phyloP scores from a whole-genome alignment of 2,329 filamentous ascomycete genomes.

The Aspergillus versicolor region DNA sequence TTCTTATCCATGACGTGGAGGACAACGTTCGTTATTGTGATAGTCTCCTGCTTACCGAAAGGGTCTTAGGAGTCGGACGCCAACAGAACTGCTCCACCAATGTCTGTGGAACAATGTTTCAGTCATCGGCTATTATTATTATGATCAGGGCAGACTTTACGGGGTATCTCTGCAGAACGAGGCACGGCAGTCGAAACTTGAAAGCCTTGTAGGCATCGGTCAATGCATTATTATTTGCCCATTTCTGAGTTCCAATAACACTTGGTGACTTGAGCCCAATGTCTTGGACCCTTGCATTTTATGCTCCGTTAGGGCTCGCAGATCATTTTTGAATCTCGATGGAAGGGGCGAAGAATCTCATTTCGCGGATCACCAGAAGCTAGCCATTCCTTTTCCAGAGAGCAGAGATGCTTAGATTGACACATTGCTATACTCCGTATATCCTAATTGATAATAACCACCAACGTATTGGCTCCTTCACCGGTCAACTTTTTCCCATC shows the following conservation, averaged over 20 bases:
- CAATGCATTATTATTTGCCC: background rate
- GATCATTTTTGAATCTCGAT: background rate
- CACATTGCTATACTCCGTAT: background rate
- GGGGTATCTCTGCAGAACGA: no score
- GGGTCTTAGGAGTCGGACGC: background rate
- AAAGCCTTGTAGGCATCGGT: background rate
- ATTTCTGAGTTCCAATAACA: background rate
- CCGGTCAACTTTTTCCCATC: constrained; percentile 13
- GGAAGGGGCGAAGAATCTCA: background rate
- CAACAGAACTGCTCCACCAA: constrained; percentile 3
- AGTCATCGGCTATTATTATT: background rate
- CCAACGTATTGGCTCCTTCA: background rate
- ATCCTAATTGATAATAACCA: background rate
- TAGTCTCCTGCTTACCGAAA: constrained; percentile 6
- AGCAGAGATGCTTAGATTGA: constrained; percentile 8
- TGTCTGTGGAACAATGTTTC: constrained; percentile 2
- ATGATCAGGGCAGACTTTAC: background rate
- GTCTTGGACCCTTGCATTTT: background rate
- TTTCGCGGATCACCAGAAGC: background rate
- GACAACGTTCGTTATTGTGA: background rate
- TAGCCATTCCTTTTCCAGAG: constrained; percentile 4
- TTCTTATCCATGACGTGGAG: background rate
- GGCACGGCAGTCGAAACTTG: no score
- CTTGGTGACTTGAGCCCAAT: background rate
- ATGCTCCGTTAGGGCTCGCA: background rate